A percentile compares a stretch with the other conserved stretches of the same genome.
Evolutionary conservation across 1,284 basidiomycete genomes (phyloP).

Genomic region (Apiotrichum siamense): DNA sequence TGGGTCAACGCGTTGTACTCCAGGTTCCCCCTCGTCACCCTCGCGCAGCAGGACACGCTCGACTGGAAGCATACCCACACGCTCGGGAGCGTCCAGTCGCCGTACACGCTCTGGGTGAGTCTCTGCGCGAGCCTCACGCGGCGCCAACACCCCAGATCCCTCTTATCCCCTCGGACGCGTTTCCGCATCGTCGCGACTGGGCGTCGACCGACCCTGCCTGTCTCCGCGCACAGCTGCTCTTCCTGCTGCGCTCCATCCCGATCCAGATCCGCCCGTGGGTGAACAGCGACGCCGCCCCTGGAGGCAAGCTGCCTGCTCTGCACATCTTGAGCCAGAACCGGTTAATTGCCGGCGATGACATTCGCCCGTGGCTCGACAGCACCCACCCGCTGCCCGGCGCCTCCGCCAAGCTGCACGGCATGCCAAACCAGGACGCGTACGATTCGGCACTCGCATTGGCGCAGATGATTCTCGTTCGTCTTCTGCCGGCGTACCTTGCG

Average conservation of each 20-base stretch:
- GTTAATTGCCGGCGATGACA: constrained; percentile 28
- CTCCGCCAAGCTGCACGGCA: constrained; percentile 24
- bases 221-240: constrained; percentile 38
- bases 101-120: constrained; percentile 27
- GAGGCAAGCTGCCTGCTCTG: constrained; percentile 28
- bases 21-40: constrained; percentile 40
- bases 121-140: not conserved
- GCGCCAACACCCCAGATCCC: constrained; percentile 17
- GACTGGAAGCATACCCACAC: constrained; percentile 19
- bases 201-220: constrained; percentile 30
- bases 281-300: constrained; percentile 31
- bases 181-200: constrained; percentile 27
- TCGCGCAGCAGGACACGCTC: constrained; percentile 37
- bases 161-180: constrained; percentile 6
- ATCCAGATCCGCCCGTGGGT: constrained; percentile 33
- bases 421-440: constrained; percentile 34
- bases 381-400: constrained; percentile 27
- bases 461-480: constrained; percentile 27
- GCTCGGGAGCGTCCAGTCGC: constrained; percentile 3
- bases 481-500: constrained; percentile 31
- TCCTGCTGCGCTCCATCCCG: constrained; percentile 31
- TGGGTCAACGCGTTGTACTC: constrained; percentile 39
- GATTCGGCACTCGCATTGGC: constrained; percentile 37
- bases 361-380: constrained; percentile 35
- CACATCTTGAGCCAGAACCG: constrained; percentile 28